Evolutionary conservation across 441 rosid genomes (phyloP), one percentile per base, ranked within the genome.

Genomic region (Gossypium laxum): DNA sequence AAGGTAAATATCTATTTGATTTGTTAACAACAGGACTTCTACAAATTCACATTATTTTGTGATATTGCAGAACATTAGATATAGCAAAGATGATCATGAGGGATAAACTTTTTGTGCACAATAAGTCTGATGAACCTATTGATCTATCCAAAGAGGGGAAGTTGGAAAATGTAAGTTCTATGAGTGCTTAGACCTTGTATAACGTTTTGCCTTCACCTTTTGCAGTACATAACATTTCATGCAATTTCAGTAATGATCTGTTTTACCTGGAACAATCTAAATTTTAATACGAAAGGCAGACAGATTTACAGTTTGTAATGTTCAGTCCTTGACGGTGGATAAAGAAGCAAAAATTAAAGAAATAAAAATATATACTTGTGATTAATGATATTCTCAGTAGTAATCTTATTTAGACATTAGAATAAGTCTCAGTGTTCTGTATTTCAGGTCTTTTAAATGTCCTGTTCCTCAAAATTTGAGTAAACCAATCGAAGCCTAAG

Each of bases 1-100:
- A 81, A 95, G 94, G 99, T 95, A 82, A 83, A 71, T 19, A 56
- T 5, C 68, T 48, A 59, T 52, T 71, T 58, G 34, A 24, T 83
- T 14, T 38, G 38, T 48, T 47, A 32, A 59, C 61, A 48, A 69
- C 7, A 55, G 10, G 38, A 14, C 34, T 74, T 28, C 67, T 65
- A 43, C 52, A 68, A 34, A 51, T 58, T 41, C 77, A 79, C 72
- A 76, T 75, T 28, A 5, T 74, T 62, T 54, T 48, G 51, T 76
- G 48, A 64, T 80, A 72, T 65, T 85, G 83, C 92, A 95, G 99
- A 76, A 86, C 91, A 43, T 80, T 95, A 67, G 69, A 63, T 69
- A 83, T 83, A 77, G 95, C 93, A 15, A 92, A 92, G 88, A 80
- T 75, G 24, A 79, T 92, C 73, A 88, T 95, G 75, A 86, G 87